Percentiles rank a stretch among this genome's conserved stretches.
phyloP scores from a whole-genome alignment of 169 alveolate genomes.

The Plasmodium coatneyi region DNA sequence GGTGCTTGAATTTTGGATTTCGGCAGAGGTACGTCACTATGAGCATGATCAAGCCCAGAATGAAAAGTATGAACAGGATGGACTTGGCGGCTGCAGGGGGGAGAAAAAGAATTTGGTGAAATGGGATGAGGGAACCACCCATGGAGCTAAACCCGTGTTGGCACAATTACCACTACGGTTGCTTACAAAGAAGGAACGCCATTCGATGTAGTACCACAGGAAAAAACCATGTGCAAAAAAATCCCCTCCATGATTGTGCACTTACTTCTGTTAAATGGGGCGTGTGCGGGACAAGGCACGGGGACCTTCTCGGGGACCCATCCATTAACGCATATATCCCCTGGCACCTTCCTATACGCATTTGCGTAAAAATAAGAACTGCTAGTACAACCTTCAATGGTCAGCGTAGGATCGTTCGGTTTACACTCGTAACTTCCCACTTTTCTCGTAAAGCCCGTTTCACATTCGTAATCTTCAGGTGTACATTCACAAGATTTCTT shows the following conservation, averaged over 20 bases:
- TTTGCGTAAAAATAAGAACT: conserved; percentile 84
- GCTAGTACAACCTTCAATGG: conserved; percentile 85
- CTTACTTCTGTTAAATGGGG: conserved; percentile 86
- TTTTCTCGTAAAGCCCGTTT: conserved; percentile 93
- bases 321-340: conserved; percentile 97
- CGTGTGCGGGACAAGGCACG: conserved; percentile 93
- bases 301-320: conserved; percentile 93
- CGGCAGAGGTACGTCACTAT: conserved; percentile 70
- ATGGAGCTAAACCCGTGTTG: not conserved
- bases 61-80: conserved; percentile 53
- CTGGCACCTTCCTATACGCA: conserved; percentile 97
- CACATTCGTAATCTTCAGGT: conserved; percentile 98
- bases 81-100: conserved; percentile 56
- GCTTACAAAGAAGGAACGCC: not conserved
- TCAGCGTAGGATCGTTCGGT: conserved; percentile 82
- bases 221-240: not conserved
- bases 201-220: not conserved
- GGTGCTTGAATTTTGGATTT: conserved; percentile 53
- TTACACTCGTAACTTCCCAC: conserved; percentile 88
- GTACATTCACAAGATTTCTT: conserved; percentile 95
- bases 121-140: not conserved
- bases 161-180: not conserved
- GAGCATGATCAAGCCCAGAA: conserved; percentile 68
- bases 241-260: not conserved
- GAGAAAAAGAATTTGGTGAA: not conserved